Base-by-base conservation (phyloP, 768 basidiomycete genomes). In the Boletus patriciae region DNA sequence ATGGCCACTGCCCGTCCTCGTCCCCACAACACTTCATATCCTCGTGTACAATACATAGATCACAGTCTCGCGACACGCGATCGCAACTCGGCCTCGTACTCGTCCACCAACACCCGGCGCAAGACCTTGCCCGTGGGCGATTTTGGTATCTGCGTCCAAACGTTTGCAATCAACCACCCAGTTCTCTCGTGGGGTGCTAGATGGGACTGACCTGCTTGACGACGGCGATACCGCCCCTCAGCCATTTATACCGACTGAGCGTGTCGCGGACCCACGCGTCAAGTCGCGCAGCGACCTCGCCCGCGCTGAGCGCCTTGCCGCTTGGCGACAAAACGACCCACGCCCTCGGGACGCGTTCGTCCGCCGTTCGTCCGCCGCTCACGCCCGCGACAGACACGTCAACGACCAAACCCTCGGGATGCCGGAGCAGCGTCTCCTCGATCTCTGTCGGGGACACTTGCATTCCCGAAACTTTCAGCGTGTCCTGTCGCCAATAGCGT, bases 401-500 rank as follows among this genome's bases (percentile, higher is more conserved):
- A 10, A 67, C 70, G 56, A 92, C 80, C 45, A 90, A 77, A 18
- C 74, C 74, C 9, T 78, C 78, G 0, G 89, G 87, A 38, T 92
- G 83, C 0, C 76, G 76, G 19, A 85, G 77, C 3, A 92, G 73
- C 23, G 78, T 79, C 27, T 83, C 77, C 66, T 92, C 91, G 50
- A 92, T 86, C 66, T 93, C 91, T 18, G 81, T 79, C 1, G 90
- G 91, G 0, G 91, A 90, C 0, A 92, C 91, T 70, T 92, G 91
- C 47, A 76, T 77, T 4, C 90, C 91, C 0, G 88, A 90, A 3
- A 93, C 79, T 66, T 93, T 93, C 21, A 93, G 76, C 0, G 84
- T 90, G 64, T 92, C 91, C 85, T 90, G 25, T 23, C 16, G n/a
- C 21, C 48, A 44, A 19, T 11, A 3, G 7, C 12, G n/a, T 1